Evolutionary conservation across 169 alveolate genomes (phyloP).

Genomic region (Plasmodium billcollinsi): DNA sequence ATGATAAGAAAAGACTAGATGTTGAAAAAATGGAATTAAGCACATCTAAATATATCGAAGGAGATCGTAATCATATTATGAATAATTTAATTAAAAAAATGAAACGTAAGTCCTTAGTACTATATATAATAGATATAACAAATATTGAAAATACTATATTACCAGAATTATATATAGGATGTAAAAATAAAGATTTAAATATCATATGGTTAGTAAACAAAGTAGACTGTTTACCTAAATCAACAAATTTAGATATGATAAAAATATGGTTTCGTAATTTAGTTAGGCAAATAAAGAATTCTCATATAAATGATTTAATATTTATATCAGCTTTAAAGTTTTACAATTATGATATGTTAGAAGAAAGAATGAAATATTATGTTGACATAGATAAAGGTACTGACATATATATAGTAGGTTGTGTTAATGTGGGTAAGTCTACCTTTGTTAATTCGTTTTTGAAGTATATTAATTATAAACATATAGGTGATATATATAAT

Average conservation of each 20-base stretch:
- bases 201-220: slow-evolving; percentile 89
- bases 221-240: slow-evolving; percentile 88
- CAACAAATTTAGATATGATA: slow-evolving; percentile 76
- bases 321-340: slow-evolving; percentile 82
- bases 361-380: slow-evolving; percentile 82
- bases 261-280: slow-evolving; percentile 89
- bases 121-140: slow-evolving; percentile 86
- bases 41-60: slow-evolving; percentile 55
- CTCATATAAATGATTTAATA: slow-evolving; percentile 86
- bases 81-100: slow-evolving; percentile 78
- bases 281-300: slow-evolving; percentile 89
- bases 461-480: slow-evolving; percentile 85
- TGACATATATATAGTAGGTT: slow-evolving; percentile 86
- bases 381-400: slow-evolving; percentile 79
- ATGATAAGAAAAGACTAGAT: slow-evolving; percentile 51
- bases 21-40: slow-evolving; percentile 70
- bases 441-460: slow-evolving; percentile 90
- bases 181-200: slow-evolving; percentile 85
- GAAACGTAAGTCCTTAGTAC: slow-evolving; percentile 84
- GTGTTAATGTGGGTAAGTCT: slow-evolving; percentile 91
- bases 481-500: slow-evolving; percentile 81
- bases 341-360: slow-evolving; percentile 81
- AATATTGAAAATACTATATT: slow-evolving; percentile 89
- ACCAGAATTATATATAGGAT: slow-evolving; percentile 90
- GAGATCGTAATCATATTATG: slow-evolving; percentile 68